Conservation (phyloP, 208 protist genomes). For the Porcisia hertigi region DNA sequence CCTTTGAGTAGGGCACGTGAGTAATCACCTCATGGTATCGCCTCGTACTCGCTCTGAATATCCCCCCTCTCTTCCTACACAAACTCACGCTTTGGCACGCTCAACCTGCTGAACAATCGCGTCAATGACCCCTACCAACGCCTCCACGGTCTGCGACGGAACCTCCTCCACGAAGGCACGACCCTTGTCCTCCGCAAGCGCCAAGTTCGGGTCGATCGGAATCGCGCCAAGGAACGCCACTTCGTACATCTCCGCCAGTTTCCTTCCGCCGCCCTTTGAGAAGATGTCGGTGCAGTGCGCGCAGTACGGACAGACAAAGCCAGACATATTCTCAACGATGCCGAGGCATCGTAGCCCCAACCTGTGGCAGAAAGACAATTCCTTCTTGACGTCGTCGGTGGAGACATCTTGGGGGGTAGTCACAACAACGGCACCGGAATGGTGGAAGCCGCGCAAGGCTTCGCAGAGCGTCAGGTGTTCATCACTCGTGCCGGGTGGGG, state of each 20-base stretch:
- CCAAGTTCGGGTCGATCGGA: slow-evolving; percentile 80
- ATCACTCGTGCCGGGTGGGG: slow-evolving; percentile 92
- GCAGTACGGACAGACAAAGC: slow-evolving; percentile 93
- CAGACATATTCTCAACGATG: slow-evolving; percentile 94
- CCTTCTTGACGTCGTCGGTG: slow-evolving; percentile 92
- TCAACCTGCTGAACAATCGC: slow-evolving; percentile 64
- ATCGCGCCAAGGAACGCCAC: slow-evolving; percentile 82
- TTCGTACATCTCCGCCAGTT: slow-evolving; percentile 78
- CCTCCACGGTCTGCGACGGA: slow-evolving; percentile 45
- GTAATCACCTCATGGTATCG: background rate
- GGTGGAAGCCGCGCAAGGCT: slow-evolving; percentile 61
- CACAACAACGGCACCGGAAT: slow-evolving; percentile 83
- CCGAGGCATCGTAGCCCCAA: slow-evolving; percentile 86
- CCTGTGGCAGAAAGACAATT: slow-evolving; percentile 91
- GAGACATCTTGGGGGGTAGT: slow-evolving; percentile 92
- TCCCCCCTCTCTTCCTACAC: background rate
- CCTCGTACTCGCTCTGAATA: background rate
- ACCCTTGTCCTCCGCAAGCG: slow-evolving; percentile 74
- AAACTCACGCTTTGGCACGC: slow-evolving; percentile 23
- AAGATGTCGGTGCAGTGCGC: slow-evolving; percentile 90
- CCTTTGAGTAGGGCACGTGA: background rate
- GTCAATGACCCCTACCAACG: slow-evolving; percentile 54
- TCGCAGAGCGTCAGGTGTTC: slow-evolving; percentile 92
- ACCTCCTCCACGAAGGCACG: slow-evolving; percentile 48
- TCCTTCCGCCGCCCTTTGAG: slow-evolving; percentile 74